Base-by-base conservation (phyloP, 202 grass and related monocot genomes). In the Bolboschoenoplectus hybrid region DNA sequence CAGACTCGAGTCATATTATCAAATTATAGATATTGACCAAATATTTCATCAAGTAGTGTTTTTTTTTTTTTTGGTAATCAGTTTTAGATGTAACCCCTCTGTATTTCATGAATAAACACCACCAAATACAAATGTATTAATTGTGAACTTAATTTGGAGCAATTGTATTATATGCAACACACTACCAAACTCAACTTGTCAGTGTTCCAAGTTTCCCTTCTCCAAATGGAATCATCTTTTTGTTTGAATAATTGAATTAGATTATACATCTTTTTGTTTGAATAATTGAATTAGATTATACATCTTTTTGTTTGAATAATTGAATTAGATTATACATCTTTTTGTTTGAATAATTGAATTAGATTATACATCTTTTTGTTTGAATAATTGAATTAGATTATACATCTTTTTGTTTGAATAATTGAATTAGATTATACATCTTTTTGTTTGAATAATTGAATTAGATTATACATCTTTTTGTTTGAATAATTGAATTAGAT, bases 161-260 rank as follows among this genome's bases (percentile, higher is more conserved):
- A 26, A 26, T 38, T 66, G 63, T 35, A 66, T 20, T 35, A 66
- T 20, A 7, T 47, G 43, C 68, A 47, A 72, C 72, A 75, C 46
- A 75, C 47, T 52, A 75, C 72, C 19, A 75, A 75, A 34, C 49
- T 36, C 47, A 58, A 75, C 45, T 17, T 2, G 5, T 38, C 1
- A 53, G 11, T 77, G 20, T 38, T 55, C 26, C 14, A 56, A 39
- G 12, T 67, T 67, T 50, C 17, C 43, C 32, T 67, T 67, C 19
- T 83, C n/a, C 20, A 16, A 84, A 57, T 67, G 34, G 81, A 65
- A 35, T 14, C 12, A 71, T 84, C 2, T 82, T 84, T 84, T 57
- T 84, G 49, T 55, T 70, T 55, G 51, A 84, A 84, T 17, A 26
- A 26, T 26, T 26, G 26, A 26, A 26, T 26, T 26, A 26, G 26